Evolutionary conservation across 257 asterid species (phyloP).

Genomic region (Asclepias syriaca): DNA sequence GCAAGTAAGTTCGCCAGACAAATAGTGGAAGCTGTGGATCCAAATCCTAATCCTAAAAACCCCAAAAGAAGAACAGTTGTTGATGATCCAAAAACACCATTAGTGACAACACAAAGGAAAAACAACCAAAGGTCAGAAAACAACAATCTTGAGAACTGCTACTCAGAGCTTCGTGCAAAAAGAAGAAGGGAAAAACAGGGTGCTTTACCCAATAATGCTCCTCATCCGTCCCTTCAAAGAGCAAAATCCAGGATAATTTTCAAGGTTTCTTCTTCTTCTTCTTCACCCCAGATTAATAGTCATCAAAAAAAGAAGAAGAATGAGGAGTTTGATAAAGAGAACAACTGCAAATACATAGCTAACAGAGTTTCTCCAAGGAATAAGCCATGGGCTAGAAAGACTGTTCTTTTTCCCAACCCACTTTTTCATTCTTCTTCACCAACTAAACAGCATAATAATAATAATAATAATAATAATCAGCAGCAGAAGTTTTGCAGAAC

Average conservation of each 20-base stretch:
- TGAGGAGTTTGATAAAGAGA: conserved; percentile 52
- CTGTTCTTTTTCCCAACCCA: conserved; percentile 86
- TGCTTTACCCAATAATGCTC: conserved; percentile 16
- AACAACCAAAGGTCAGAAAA: conserved; percentile 28
- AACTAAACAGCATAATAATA: conserved; percentile 17
- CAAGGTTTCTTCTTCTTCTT: conserved; percentile 46
- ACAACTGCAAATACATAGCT: conserved; percentile 56
- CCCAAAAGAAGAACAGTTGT: conserved; percentile 17
- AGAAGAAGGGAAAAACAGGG: conserved; percentile 67
- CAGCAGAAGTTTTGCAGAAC: conserved; percentile 49
- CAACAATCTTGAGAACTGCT: conserved; percentile 22
- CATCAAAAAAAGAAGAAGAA: conserved; percentile 11
- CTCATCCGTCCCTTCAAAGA: conserved; percentile 31
- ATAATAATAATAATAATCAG: too few species aligned
- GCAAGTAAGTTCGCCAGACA: conserved; percentile 68
- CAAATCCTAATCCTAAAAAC: conserved; percentile 20
- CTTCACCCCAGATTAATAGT: too few species aligned
- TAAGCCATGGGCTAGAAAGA: conserved; percentile 78
- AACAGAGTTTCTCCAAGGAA: conserved; percentile 81
- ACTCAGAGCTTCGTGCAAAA: conserved; percentile 40
- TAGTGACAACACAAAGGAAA: conserved; percentile 20
- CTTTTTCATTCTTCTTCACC: conserved; percentile 66
- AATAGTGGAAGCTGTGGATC: conserved; percentile 45
- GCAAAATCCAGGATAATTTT: conserved; percentile 77
- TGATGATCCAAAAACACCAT: conserved; percentile 79